Percentiles rank a stretch among this genome's conserved stretches.
Evolutionary conservation across 2,329 filamentous ascomycete species (phyloP).

Genomic region (Arthroderma uncinatum): DNA sequence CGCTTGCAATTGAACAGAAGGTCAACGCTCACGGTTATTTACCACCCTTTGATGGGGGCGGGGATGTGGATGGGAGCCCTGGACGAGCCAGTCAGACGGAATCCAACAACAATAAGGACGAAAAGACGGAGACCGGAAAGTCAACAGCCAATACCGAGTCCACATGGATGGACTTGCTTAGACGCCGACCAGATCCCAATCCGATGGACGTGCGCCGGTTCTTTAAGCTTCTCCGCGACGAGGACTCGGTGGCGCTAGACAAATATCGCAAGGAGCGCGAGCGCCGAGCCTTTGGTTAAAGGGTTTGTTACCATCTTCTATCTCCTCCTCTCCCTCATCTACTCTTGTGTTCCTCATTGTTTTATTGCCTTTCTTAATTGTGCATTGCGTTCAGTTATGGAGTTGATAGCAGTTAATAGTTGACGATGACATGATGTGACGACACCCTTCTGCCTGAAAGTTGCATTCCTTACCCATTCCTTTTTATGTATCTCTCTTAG

Average conservation of each 20-base stretch:
- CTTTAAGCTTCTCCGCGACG: conserved; percentile 18
- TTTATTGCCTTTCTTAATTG: not conserved
- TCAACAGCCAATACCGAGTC: not conserved
- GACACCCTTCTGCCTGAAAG: not conserved
- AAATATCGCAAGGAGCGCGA: conserved; percentile 12
- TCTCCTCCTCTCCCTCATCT: not conserved
- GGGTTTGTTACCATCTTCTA: not conserved
- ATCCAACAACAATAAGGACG: conserved; percentile 1
- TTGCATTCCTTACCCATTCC: no score
- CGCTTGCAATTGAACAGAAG: conserved; percentile 21
- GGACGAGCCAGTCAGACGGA: not conserved
- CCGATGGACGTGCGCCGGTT: conserved; percentile 19
- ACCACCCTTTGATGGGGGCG: conserved; percentile 23
- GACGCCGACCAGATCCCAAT: conserved; percentile 13
- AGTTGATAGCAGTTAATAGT: not conserved
- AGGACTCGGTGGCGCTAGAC: conserved; percentile 18
- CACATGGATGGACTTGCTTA: conserved; percentile 3
- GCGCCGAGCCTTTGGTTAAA: conserved; percentile 9
- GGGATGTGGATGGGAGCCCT: conserved; percentile 10
- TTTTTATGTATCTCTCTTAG: not conserved
- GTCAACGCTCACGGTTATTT: conserved; percentile 24
- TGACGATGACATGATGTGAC: not conserved
- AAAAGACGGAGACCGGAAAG: not conserved
- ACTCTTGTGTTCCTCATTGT: not conserved
- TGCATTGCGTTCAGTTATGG: not conserved